Evolutionary conservation across 2,329 filamentous ascomycete genomes (phyloP), one percentile per base, ranked within the genome.

Genomic region (Penicillium sp.): DNA sequence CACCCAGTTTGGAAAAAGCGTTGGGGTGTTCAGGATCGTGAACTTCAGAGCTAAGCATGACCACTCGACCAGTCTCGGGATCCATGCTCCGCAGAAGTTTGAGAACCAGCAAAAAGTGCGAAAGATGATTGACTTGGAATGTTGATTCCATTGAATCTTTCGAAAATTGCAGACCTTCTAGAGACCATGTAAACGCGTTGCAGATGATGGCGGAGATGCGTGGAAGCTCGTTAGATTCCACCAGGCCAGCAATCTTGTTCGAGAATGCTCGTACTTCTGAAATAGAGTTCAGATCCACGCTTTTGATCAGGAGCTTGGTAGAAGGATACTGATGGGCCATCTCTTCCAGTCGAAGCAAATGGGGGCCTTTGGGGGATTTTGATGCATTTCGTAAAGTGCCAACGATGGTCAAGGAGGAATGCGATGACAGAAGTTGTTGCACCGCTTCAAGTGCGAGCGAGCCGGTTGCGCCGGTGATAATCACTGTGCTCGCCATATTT

Each of bases 41-140:
- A 3, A 57, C 40, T n/a, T 52, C 56, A 18, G 52, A 55, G 21
- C 56, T 39, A 6, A 58, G 34, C 45, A 58, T 39, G 2, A 58
- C 40, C 21, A 58, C 41, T 6, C 56, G 52, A 27, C 56, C 56
- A 6, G n/a, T 31, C 16, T 46, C 25, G n/a, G n/a, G 48, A 27
- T 50, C 41, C 56, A 56, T 48, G 34, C 49, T 56, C 21, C n/a
- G 46, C 10, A 58, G 25, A 16, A 58, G 45, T 21, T 34, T 48
- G 29, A 55, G 48, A 6, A 56, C 49, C n/a, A 58, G 29, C 6
- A 50, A 18, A 8, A 45, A 52, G 23, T 58, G 56, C 31, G 56
- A 27, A 21, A 58, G 56, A 18, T 58, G 56, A 12, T 56, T 58
- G 44, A 58, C 49, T 23, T 58, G 56, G 31, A 58, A 56, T 3